Evolutionary conservation across 2,329 filamentous ascomycete genomes (phyloP).

Genomic region (Fusarium odoratissimum): DNA sequence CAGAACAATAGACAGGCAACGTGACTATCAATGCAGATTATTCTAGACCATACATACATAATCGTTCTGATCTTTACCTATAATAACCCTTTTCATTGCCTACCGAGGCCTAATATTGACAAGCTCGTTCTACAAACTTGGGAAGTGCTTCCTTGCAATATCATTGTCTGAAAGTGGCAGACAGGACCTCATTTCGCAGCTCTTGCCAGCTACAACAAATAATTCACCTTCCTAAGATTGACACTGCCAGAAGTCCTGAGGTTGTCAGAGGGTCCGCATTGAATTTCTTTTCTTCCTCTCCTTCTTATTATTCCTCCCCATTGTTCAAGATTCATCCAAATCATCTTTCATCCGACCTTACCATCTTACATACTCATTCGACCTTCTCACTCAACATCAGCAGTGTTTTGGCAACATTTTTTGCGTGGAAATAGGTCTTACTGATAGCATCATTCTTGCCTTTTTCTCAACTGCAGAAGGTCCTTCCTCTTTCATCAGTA

Average conservation of each 20-base stretch:
- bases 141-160: neutral
- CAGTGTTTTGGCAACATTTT: slow-evolving; percentile 9
- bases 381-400: slow-evolving; percentile 6
- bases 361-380: slow-evolving; percentile 5
- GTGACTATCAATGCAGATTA: neutral
- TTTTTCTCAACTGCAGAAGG: slow-evolving; percentile 9
- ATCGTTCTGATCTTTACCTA: neutral
- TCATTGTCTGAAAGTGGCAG: neutral
- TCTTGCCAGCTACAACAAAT: slow-evolving; percentile 17
- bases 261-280: neutral
- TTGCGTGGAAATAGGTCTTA: slow-evolving; percentile 7
- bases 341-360: slow-evolving; percentile 9
- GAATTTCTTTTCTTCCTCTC: neutral
- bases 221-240: neutral
- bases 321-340: slow-evolving; percentile 2
- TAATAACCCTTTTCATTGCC: neutral
- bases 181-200: neutral
- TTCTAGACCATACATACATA: neutral
- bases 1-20: neutral
- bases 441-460: slow-evolving; percentile 41
- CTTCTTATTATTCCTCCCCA: neutral
- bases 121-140: neutral
- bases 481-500: slow-evolving; percentile 23
- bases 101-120: neutral
- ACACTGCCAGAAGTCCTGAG: neutral